phyloP scores from a whole-genome alignment of 2,329 filamentous ascomycete genomes.

The Metarhizium album region DNA sequence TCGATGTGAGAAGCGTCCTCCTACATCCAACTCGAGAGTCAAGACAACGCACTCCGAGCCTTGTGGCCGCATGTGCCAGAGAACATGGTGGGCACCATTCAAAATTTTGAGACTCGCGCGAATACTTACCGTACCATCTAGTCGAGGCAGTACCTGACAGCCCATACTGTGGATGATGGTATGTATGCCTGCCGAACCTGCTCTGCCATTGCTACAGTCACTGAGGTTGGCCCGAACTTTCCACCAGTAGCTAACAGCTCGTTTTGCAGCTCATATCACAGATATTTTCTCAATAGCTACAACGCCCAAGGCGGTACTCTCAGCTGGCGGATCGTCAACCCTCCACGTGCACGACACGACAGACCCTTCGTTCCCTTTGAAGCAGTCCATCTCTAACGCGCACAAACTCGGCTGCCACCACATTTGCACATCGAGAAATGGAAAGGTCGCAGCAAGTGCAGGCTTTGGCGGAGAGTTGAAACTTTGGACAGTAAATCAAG shows the following conservation, averaged over 20 bases:
- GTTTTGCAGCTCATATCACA: constrained; percentile 57
- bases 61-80: not conserved
- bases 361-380: constrained; percentile 60
- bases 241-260: constrained; percentile 5
- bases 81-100: constrained; percentile 16
- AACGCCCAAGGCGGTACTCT: constrained; percentile 63
- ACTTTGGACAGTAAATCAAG: constrained; percentile 59
- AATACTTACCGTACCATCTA: constrained; percentile 24
- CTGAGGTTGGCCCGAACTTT: not conserved
- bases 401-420: constrained; percentile 92
- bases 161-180: constrained; percentile 84
- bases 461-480: constrained; percentile 87
- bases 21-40: constrained; percentile 4
- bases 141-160: constrained; percentile 98
- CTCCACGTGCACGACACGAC: constrained; percentile 71
- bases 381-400: constrained; percentile 67
- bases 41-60: not conserved
- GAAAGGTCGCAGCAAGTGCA: constrained; percentile 64
- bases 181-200: constrained; percentile 34
- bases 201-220: constrained; percentile 14
- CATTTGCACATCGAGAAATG: constrained; percentile 58
- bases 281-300: constrained; percentile 79
- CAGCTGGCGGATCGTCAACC: constrained; percentile 72
- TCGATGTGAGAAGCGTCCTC: constrained; percentile 1
- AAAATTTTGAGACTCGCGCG: not conserved